Conservation (phyloP, 768 basidiomycete species). For the Infundibulicybe gibba region DNA sequence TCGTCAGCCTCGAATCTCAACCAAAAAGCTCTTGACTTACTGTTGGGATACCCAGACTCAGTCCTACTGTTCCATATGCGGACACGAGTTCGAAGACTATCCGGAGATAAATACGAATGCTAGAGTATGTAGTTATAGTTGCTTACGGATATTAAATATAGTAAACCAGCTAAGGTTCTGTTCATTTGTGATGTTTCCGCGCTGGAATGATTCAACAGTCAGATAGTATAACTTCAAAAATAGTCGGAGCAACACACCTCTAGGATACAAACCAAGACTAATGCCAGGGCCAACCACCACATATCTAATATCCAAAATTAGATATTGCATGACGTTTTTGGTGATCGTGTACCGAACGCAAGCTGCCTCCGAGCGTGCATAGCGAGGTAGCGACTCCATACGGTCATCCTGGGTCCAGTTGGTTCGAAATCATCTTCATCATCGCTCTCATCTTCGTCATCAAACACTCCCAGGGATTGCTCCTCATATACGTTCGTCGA, state of each 20-base stretch:
- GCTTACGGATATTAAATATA: slow-evolving; percentile 74
- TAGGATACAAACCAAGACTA: slow-evolving; percentile 90
- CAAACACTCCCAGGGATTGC: slow-evolving; percentile 79
- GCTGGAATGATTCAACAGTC: slow-evolving; percentile 31
- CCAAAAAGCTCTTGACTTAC: slow-evolving; percentile 35
- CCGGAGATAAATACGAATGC: not conserved
- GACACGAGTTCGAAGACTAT: slow-evolving; percentile 85
- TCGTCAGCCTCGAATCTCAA: slow-evolving; percentile 5
- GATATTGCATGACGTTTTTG: no score
- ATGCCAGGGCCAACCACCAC: slow-evolving; percentile 89
- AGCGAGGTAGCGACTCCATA: slow-evolving; percentile 75
- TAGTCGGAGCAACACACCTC: slow-evolving; percentile 51
- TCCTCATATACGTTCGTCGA: slow-evolving; percentile 96
- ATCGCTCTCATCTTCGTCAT: slow-evolving; percentile 44
- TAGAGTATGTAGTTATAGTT: not conserved
- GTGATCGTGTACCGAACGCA: slow-evolving; percentile 66
- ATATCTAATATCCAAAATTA: slow-evolving; percentile 54
- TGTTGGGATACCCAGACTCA: slow-evolving; percentile 83
- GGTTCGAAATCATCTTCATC: slow-evolving; percentile 42
- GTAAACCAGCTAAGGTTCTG: slow-evolving; percentile 70
- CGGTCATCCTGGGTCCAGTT: slow-evolving; percentile 47
- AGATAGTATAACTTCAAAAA: not conserved
- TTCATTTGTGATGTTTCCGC: slow-evolving; percentile 51
- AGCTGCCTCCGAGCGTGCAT: slow-evolving; percentile 87
- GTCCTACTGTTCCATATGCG: slow-evolving; percentile 85